Evolutionary conservation across 1,139 yeast species (phyloP), one percentile per base, ranked within the genome.

Genomic region (Spathaspora sp.): DNA sequence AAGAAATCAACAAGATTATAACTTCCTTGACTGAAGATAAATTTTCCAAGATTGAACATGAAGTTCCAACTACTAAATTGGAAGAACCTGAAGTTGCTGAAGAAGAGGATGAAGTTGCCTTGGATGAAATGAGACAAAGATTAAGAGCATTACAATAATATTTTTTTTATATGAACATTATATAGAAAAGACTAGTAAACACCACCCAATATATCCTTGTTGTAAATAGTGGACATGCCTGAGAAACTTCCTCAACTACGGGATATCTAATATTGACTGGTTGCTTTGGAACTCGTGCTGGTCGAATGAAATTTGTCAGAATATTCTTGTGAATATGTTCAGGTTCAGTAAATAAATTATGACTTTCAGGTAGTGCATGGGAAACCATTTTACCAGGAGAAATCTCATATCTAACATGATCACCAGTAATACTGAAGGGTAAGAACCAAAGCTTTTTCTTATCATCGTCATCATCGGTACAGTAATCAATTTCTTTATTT

Each of bases 51-150:
- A 64, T 72, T 47, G 76, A 67, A 9, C 59, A 70, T n/a, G 71
- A 70, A 24, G 74, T 76, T 10, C 78, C 80, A 1, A 66, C 70
- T 9, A 65, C 67, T 16, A 49, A 51, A 43, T 50, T 54, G 26
- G 53, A 70, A 40, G 56, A 53, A 38, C 53, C 51, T 3, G 52
- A 47, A 15, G 52, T 48, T 9, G 60, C 72, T 17, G 86, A 78
- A 37, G 89, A 82, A 39, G 90, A 84, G 45, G 95, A 88, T 53
- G 86, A 81, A 51, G 84, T 79, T 50, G 80, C 89, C 56, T 70
- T 93, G 50, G 84, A 82, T 56, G 91, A 84, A 57, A 93, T 93
- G 97, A 78, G 96, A 53, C 93, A 91, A 60, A 72, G 98, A 48
- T 74, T 93, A 46, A 84, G 77, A 58, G 98, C 97, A 0, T 69